phyloP scores from a whole-genome alignment of 305 asterid species.

The Petunia hybrid region DNA sequence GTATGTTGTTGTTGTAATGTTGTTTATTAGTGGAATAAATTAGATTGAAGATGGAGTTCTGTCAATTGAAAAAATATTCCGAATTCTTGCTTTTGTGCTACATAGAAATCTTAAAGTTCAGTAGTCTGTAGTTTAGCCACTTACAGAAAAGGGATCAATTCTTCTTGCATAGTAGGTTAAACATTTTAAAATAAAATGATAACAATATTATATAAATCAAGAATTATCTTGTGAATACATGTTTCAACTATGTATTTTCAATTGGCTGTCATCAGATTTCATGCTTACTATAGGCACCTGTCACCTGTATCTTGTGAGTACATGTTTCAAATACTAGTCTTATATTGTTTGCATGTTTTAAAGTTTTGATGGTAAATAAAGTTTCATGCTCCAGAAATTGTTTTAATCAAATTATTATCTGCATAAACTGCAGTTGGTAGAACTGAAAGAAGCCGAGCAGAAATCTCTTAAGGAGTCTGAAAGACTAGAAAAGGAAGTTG shows the following conservation, averaged over 20 bases:
- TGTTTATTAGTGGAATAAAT: neutral
- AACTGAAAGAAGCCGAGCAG: slow-evolving; percentile 92
- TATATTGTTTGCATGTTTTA: too few species aligned
- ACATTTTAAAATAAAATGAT: neutral
- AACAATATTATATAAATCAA: neutral
- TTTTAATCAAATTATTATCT: neutral
- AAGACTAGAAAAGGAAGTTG: slow-evolving; percentile 89
- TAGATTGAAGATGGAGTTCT: neutral
- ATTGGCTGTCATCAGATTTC: neutral
- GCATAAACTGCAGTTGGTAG: slow-evolving; percentile 74
- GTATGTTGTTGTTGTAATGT: neutral
- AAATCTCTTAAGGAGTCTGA: slow-evolving; percentile 77
- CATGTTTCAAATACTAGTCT: neutral
- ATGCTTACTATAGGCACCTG: neutral
- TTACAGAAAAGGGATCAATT: neutral
- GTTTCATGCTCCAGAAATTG: neutral
- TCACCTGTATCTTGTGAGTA: neutral
- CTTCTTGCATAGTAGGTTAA: too few species aligned
- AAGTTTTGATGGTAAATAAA: neutral
- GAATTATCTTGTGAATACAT: neutral
- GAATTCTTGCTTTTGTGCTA: neutral
- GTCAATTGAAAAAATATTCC: neutral
- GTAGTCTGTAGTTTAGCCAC: neutral
- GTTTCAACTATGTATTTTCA: neutral
- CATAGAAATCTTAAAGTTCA: neutral